These are phyloP conservation scores for Termitomyces sp. DNA, from an alignment of 1,284 basidiomycete species.

Conservation along the genomic window DNA sequence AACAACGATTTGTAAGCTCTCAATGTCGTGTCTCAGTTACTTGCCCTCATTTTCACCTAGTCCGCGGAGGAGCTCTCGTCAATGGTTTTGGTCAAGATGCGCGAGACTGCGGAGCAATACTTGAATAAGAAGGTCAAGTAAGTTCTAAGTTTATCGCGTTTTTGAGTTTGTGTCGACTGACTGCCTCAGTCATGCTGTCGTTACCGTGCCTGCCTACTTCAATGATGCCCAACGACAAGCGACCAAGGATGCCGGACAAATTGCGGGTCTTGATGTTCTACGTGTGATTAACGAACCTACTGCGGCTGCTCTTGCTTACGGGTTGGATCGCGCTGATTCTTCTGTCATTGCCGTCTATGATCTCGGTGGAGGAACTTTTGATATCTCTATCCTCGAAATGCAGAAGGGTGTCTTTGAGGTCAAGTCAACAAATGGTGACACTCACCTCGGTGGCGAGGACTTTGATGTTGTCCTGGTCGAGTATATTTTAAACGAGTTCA, in stretches of 20 bases:
- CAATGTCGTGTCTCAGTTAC: background rate
- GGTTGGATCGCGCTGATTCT: constrained; percentile 80
- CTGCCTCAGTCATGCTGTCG: constrained; percentile 62
- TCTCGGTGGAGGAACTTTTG: constrained; percentile 91
- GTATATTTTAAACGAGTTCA: constrained; percentile 87
- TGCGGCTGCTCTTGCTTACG: constrained; percentile 96
- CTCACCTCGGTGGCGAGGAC: constrained; percentile 98
- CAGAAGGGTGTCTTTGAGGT: constrained; percentile 99
- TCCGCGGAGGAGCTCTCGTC: constrained; percentile 81
- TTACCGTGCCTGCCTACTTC: constrained; percentile 98
- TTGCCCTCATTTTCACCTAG: constrained; percentile 29
- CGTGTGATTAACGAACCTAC: constrained; percentile 99
- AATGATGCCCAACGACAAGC: constrained; percentile 99
- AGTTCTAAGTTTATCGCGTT: constrained; percentile 29
- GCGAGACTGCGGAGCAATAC: constrained; percentile 90
- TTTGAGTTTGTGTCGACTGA: background rate
- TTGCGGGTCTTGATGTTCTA: constrained; percentile 94
- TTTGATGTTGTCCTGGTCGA: constrained; percentile 92
- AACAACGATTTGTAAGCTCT: constrained; percentile 55
- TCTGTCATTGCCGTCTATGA: constrained; percentile 96
- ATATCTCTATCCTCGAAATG: constrained; percentile 99
- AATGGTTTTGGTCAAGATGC: constrained; percentile 91
- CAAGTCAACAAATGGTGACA: constrained; percentile 99
- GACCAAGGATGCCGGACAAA: constrained; percentile 96
- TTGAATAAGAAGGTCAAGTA: constrained; percentile 93